Evolutionary conservation across 805 yeast genomes (phyloP), one percentile per base, ranked within the genome.

Genomic region (Dipodascopsis tothii): DNA sequence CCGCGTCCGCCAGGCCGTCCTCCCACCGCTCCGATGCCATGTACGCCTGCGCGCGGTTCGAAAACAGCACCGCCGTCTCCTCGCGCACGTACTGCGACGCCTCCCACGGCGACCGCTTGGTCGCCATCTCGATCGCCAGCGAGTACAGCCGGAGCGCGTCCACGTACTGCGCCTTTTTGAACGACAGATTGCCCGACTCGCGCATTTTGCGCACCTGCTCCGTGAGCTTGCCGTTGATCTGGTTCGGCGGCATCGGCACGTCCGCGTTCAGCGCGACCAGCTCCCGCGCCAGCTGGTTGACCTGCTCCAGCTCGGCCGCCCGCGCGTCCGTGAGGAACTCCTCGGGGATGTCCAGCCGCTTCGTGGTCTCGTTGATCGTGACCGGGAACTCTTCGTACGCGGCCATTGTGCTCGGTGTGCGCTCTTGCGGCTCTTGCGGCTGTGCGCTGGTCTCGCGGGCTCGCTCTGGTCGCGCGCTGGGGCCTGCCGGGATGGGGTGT

Each of bases 21-120:
- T 63, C 62, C 64, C 66, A 66, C 45, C 52, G 38, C 35, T 55
- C 49, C 41, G 54, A 50, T 3, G 59, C 59, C 52, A 65, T 56
- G 48, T 67, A 58, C 16, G 68, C 66, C 37, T 67, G 70, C 35
- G 70, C 63, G 20, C 72, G 57, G 28, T 61, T 60, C 27, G 56
- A 60, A 39, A 66, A 49, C 39, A 61, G 41, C 33, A 42, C 43
- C 27, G 59, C 41, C 25, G 63, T 54, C 46, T 69, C 72, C 25
- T 62, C 66, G 21, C 66, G 48, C 27, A 60, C 54, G 27, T 50
- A 48, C 35, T 48, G 54, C 5, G 63, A 54, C 17, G 66, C 52
- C 50, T 68, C 73, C 67, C 69, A 69, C 17, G 60, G 54, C 6
- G 70, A 63, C 35, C 72, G 60, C 33, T 62, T 56, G 33, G 61